A percentile compares a stretch with the other conserved stretches of the same genome.
phyloP scores from a whole-genome alignment of 768 basidiomycete species.

The Gloeophyllum trabeum region DNA sequence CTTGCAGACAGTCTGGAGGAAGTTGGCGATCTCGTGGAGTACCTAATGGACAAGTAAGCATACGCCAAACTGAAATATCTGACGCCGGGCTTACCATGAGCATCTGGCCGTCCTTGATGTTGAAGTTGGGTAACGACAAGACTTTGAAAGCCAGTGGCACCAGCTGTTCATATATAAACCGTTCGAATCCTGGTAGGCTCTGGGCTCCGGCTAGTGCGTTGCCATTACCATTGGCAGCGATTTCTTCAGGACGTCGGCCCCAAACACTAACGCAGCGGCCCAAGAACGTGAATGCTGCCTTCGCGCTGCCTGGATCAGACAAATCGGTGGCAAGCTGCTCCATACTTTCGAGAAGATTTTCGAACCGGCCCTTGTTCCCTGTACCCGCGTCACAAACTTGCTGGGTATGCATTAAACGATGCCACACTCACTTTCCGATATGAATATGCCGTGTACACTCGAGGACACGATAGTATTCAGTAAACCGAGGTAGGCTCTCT shows the following conservation, averaged over 20 bases:
- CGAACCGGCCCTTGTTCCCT: slow-evolving; percentile 61
- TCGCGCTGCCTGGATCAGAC: slow-evolving; percentile 68
- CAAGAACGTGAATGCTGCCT: slow-evolving; percentile 73
- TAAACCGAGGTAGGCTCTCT: slow-evolving; percentile 79
- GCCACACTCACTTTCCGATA: slow-evolving; percentile 68
- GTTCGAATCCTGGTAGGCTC: slow-evolving; percentile 80
- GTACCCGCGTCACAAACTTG: not conserved
- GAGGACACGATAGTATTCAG: slow-evolving; percentile 73
- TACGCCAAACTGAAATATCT: not conserved
- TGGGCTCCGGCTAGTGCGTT: slow-evolving; percentile 14
- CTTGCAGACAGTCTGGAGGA: slow-evolving; percentile 70
- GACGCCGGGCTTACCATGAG: slow-evolving; percentile 46
- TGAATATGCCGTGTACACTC: slow-evolving; percentile 76
- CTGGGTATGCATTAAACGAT: slow-evolving; percentile 1
- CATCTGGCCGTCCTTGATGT: slow-evolving; percentile 82
- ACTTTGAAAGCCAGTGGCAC: slow-evolving; percentile 78
- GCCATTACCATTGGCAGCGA: slow-evolving; percentile 13
- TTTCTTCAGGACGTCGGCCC: slow-evolving; percentile 55
- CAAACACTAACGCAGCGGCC: slow-evolving; percentile 54
- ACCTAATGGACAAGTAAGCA: slow-evolving; percentile 47
- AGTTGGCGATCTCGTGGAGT: slow-evolving; percentile 77
- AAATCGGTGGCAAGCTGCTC: slow-evolving; percentile 62
- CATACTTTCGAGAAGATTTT: slow-evolving; percentile 67
- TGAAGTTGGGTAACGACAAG: slow-evolving; percentile 69
- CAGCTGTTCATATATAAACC: slow-evolving; percentile 80